A percentile compares a stretch with the other conserved stretches of the same genome.
These are phyloP conservation scores for Lupinus albus DNA, from an alignment of 306 rosid species.

Conservation along the genomic window DNA sequence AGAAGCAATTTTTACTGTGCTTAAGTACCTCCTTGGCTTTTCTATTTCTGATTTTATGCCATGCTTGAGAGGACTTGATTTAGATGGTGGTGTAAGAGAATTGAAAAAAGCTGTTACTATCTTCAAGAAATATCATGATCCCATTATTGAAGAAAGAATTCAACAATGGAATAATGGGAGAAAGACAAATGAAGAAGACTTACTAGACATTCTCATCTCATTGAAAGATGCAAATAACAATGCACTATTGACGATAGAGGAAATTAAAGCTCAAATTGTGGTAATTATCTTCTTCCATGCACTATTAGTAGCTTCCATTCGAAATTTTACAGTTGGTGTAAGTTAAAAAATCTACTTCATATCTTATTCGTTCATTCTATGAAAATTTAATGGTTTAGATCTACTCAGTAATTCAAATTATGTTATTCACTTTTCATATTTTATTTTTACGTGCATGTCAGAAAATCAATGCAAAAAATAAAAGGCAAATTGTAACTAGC, in stretches of 20 bases:
- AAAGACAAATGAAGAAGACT: constrained; percentile 38
- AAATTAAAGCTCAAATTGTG: constrained; percentile 43
- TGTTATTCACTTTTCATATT: too few relatives aligned
- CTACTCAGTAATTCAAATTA: too few relatives aligned
- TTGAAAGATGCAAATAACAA: constrained; percentile 25
- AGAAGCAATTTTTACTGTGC: constrained; percentile 7
- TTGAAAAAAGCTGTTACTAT: constrained; percentile 9
- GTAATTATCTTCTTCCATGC: constrained; percentile 25
- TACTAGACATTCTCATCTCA: constrained; percentile 48
- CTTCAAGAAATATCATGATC: constrained; percentile 38
- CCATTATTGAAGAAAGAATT: constrained; percentile 38
- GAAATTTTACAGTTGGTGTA: too few relatives aligned
- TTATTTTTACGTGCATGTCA: too few relatives aligned
- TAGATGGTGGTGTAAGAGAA: constrained; percentile 32
- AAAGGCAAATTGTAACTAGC: too few relatives aligned
- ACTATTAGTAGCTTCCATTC: too few relatives aligned
- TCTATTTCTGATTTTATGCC: constrained; percentile 44
- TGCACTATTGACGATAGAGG: constrained; percentile 30
- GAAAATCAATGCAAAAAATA: too few relatives aligned
- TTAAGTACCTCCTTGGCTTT: constrained; percentile 38
- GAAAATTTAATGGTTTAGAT: too few relatives aligned
- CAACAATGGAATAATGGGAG: constrained; percentile 40
- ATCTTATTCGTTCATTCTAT: too few relatives aligned
- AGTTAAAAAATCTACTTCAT: too few relatives aligned
- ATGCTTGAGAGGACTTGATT: constrained; percentile 33